phyloP scores from a whole-genome alignment of 768 basidiomycete genomes.

The Ramaria sp. region DNA sequence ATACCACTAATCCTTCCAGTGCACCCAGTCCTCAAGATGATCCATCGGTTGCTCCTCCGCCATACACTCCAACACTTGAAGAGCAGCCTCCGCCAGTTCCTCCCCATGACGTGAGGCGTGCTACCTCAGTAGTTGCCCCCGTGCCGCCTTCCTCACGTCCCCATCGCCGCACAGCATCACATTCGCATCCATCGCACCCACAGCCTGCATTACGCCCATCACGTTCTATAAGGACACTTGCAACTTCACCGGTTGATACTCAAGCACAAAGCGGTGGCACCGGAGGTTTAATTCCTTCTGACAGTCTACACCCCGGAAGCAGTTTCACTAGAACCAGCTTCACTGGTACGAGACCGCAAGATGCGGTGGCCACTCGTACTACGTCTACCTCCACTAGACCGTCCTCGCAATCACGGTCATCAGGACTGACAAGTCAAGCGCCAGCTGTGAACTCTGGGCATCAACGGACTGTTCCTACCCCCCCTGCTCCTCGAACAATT shows the following conservation, averaged over 20 bases:
- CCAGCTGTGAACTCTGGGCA: background rate
- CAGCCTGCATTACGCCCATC: background rate
- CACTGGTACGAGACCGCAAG: background rate
- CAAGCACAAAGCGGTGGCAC: background rate
- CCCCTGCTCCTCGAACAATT: background rate
- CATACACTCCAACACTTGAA: background rate
- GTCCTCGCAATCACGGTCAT: background rate
- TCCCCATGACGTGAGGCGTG: background rate
- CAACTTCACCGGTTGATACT: background rate
- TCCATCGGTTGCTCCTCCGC: background rate
- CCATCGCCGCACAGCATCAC: background rate
- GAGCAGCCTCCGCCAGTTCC: background rate
- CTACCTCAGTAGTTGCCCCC: background rate
- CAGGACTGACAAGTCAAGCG: background rate
- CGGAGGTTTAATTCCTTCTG: background rate
- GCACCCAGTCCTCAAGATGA: background rate
- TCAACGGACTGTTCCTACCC: background rate
- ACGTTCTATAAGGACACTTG: background rate
- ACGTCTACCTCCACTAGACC: background rate
- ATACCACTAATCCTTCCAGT: background rate
- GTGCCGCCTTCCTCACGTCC: background rate
- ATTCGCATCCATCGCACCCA: background rate
- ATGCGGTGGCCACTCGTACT: background rate
- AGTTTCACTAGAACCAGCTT: background rate
- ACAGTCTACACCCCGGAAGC: background rate